Evolutionary conservation across 2,329 filamentous ascomycete species (phyloP), one percentile per base, ranked within the genome.

Genomic region (Trichoderma oligosporum): DNA sequence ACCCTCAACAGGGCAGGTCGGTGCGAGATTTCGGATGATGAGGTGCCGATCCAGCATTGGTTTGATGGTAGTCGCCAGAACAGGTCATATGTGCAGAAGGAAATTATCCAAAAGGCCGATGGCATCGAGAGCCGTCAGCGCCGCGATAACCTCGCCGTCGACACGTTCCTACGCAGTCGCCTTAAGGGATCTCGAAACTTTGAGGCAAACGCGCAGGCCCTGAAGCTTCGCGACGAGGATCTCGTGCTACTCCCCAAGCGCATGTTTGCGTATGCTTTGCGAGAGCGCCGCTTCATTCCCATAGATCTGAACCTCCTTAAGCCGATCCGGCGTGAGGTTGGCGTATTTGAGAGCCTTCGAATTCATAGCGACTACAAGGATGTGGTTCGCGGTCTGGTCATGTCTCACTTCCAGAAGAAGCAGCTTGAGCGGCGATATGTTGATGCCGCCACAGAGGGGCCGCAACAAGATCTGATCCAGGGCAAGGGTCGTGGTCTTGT

Each of bases 401-500:
- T 70, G 58, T 71, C 72, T 0, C 74, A 76, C 35, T 74, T 76
- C 65, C 70, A 73, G 61, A 69, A 68, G 52, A 75, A 74, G 66
- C 66, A 58, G 0, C 62, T 74, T 4, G 71, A 74, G 64, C 68
- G 72, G 8, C 58, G 63, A 41, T 68, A 69, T 18, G 66, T 66
- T 4, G 66, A 68, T 29, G 57, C 63, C 3, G 63, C 67, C 0
- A 64, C 62, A 2, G 48, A 55, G 41, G 51, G 51, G 2, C 48
- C 41, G 24, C 41, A 42, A 25, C 57, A 75, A 62, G 76, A 78
- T 61, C 60, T 79, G 7, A 74, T 78, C 44, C 70, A 72, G 51
- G 75, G 75, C 60, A 79, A 78, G 61, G 75, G 74, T 1, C 68
- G 71, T 1, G 76, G 77, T 4, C 63, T 79, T 0, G 70, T 78